Evolutionary conservation across 2,329 filamentous ascomycete species (phyloP), one percentile per base, ranked within the genome.

Genomic region (Raffaelea albimanens): DNA sequence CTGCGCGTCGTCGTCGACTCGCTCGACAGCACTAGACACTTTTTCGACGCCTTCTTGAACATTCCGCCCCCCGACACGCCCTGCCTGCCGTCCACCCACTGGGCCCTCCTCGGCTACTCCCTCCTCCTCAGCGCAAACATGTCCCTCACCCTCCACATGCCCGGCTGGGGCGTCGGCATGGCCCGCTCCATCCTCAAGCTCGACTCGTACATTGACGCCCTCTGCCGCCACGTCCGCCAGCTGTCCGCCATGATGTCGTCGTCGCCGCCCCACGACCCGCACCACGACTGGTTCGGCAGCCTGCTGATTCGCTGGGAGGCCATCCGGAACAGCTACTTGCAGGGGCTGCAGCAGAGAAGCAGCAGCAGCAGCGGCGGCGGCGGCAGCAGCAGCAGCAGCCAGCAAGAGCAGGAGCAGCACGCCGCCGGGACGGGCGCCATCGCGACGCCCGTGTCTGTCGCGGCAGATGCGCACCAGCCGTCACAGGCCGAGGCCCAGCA

Each of bases 91-190:
- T n/a, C 41, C 2, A 40, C 41, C 2, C 33, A 40, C 5, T 48
- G 46, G 46, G 41, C 46, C 9, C 18, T 48, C 3, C 46, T 48
- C 13, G 41, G 46, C 9, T 48, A 48, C 36, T 40, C 14, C 19
- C 22, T 48, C 3, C 23, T 40, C 13, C 41, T 48, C 13, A 14
- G 19, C 18, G 41, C 34, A 5, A n/a, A 40, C 14, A 44, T 48
- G 41, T 48, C 46, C 2, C 18, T 48, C 18, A 33, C 46, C 5
- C 21, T 44, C 4, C 18, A 44, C 3, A 44, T 31, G 34, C 34
- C 41, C 5, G 46, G 46, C 9, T 48, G 46, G 46, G 40, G 40
- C 40, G 34, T 41, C 8, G n/a, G 33, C 7, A 44, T 44, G 46
- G 46, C 46, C 8, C 41, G 18, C 14, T 48, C 46, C 7, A 44